Base-by-base conservation (phyloP, 106 monocot genomes). In the Allium fistulosum region DNA sequence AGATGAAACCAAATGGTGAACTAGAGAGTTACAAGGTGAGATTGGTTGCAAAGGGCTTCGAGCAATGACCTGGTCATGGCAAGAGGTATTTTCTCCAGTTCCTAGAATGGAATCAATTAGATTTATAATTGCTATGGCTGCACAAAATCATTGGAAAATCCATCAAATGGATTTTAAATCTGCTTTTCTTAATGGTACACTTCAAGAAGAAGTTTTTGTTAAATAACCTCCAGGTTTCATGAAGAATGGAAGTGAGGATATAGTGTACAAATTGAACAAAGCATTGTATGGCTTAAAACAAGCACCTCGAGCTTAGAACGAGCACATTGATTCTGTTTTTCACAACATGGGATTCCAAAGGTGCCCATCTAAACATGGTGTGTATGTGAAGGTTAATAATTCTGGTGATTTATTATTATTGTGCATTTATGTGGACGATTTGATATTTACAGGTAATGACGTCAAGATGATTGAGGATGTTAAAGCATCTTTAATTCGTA, bases 351-450 rank as follows among this genome's bases (percentile, higher is more conserved):
- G 58, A 7, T 59, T 57, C 18, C 8, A 15, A 26, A 70, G 59
- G 48, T 58, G 58, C 37, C 58, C 70, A 7, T 70, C 9, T 70
- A 17, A 70, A 56, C 70, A 28, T 57, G 26, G 47, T 10, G 11
- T 70, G 10, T n/a, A 48, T 70, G 46, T 48, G 0, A 70, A 70
- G 46, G 27, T 4, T 16, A 58, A 58, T 15, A 12, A 53, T 26
- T n/a, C 12, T 13, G 0, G 58, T 58, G 45, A 48, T 26, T 11
- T 69, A 6, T 56, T 62, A 17, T 51, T 10, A 7, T 16, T 62
- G 8, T 72, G 49, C 11, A 0, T 72, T 14, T 62, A 72, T 72
- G 61, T 72, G 4, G 61, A 72, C 60, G 62, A 72, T 50, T 6
- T 72, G 6, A 27, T 72, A 0, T 72, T 62, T 26, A 72, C 26